Conservation (phyloP, 495 filamentous ascomycete species). For the Penicillium maclennaniae region DNA sequence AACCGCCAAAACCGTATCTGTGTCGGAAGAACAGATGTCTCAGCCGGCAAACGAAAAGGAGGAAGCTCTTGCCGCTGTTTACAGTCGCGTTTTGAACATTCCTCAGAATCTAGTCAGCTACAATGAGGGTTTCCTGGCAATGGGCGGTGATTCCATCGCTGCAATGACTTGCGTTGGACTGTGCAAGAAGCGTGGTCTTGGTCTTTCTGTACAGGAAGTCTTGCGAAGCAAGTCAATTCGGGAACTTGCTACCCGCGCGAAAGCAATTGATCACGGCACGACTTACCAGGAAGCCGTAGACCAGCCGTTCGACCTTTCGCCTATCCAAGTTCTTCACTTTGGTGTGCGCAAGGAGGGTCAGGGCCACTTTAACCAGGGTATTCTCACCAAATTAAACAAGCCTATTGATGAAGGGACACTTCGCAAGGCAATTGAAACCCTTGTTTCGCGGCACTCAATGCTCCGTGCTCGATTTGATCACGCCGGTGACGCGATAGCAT, state of each 20-base stretch:
- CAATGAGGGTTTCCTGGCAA: conserved; percentile 56
- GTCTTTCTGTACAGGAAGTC: conserved; percentile 52
- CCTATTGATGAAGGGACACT: conserved; percentile 45
- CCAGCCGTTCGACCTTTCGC: conserved; percentile 60
- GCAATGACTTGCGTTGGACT: conserved; percentile 62
- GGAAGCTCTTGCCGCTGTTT: conserved; percentile 40
- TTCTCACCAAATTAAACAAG: conserved; percentile 56
- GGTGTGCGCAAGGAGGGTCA: conserved; percentile 49
- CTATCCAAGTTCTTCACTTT: conserved; percentile 71
- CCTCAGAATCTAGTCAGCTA: conserved; percentile 42
- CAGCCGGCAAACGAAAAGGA: conserved; percentile 33
- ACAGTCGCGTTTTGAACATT: conserved; percentile 52
- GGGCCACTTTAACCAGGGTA: conserved; percentile 72
- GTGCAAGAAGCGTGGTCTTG: conserved; percentile 48
- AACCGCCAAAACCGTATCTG: not conserved
- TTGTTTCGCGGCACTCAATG: conserved; percentile 67
- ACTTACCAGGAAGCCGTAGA: conserved; percentile 39
- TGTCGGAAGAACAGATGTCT: conserved; percentile 6
- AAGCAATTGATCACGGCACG: conserved; percentile 25
- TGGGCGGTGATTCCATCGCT: conserved; percentile 67
- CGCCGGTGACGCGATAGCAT: conserved; percentile 17
- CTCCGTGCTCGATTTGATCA: conserved; percentile 61
- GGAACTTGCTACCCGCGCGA: conserved; percentile 36
- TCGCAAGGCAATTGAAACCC: conserved; percentile 49
- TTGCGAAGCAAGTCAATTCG: conserved; percentile 45